These are phyloP conservation scores for Saccharomycopsis phalli DNA, from an alignment of 1,139 yeast genomes.

Conservation along the genomic window DNA sequence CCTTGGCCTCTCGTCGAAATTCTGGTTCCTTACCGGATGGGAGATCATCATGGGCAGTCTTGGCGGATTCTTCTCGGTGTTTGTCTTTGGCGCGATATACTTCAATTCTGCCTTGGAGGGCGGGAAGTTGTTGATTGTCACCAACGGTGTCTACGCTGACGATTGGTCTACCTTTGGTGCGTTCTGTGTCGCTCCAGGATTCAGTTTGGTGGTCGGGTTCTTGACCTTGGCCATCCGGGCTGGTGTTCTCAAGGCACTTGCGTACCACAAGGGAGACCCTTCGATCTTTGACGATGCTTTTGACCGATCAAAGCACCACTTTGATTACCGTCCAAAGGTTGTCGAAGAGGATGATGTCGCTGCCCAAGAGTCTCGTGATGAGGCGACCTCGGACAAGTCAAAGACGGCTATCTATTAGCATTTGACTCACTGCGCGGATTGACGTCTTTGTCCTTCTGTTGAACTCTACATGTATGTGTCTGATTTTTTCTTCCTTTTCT, in stretches of 20 bases:
- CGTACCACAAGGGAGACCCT: slow-evolving; percentile 29
- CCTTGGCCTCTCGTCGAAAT: slow-evolving; percentile 57
- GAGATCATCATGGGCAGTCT: slow-evolving; percentile 80
- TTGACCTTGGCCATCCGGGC: slow-evolving; percentile 46
- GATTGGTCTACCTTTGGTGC: slow-evolving; percentile 98
- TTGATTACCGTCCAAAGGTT: slow-evolving; percentile 15
- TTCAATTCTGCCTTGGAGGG: slow-evolving; percentile 65
- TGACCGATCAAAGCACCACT: slow-evolving; percentile 13
- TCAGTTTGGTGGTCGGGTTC: slow-evolving; percentile 57
- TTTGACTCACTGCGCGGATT: neutral
- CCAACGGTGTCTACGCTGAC: slow-evolving; percentile 70
- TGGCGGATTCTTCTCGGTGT: slow-evolving; percentile 73
- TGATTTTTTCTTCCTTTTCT: neutral
- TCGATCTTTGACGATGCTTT: slow-evolving; percentile 15
- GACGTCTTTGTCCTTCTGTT: neutral
- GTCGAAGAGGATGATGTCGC: neutral
- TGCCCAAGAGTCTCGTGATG: too few species aligned
- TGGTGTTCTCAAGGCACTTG: slow-evolving; percentile 29
- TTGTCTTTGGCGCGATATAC: slow-evolving; percentile 76
- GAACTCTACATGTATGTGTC: too few species aligned
- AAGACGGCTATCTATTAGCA: too few species aligned
- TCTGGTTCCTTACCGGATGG: slow-evolving; percentile 67
- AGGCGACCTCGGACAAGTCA: too few species aligned
- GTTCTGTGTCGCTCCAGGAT: slow-evolving; percentile 82
- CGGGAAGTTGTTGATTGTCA: slow-evolving; percentile 57